Percentiles rank a stretch among this genome's conserved stretches.
Evolutionary conservation across 1,139 yeast species (phyloP).

Genomic region (Scheffersomyces parashehatae): DNA sequence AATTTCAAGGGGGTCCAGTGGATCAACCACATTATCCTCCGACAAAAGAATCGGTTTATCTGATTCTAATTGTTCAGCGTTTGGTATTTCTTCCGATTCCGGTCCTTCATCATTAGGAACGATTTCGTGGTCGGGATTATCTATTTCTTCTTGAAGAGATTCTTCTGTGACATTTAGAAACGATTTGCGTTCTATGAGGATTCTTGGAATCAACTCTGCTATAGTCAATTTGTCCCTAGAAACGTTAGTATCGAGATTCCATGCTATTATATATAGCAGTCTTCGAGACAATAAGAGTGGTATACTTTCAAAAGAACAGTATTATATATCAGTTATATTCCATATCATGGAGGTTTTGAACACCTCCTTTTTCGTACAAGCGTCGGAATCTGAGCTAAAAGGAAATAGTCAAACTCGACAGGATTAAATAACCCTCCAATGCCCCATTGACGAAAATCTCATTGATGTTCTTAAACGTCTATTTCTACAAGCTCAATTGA

Average conservation of each 20-base stretch:
- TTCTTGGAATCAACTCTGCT: constrained; percentile 44
- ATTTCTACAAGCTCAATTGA: background rate
- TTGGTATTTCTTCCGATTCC: constrained; percentile 4
- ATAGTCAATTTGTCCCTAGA: constrained; percentile 37
- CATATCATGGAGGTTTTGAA: no score
- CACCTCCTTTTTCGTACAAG: no score
- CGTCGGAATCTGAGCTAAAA: no score
- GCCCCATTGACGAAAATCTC: no score
- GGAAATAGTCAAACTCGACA: no score
- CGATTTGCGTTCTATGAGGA: constrained; percentile 39
- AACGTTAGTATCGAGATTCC: constrained; percentile 10
- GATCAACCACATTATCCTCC: constrained; percentile 3
- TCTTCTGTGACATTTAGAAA: constrained; percentile 58
- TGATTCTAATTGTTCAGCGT: constrained; percentile 6
- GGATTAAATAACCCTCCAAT: no score
- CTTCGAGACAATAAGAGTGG: no score
- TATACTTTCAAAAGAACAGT: no score
- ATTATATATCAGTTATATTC: no score
- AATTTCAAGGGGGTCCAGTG: constrained; percentile 38
- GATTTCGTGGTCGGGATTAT: constrained; percentile 6
- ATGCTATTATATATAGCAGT: no score
- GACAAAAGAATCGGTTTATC: background rate
- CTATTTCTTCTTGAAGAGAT: constrained; percentile 48
- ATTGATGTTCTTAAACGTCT: no score
- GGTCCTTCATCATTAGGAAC: constrained; percentile 8